These are phyloP conservation scores for Lojkania enalia DNA, from an alignment of 2,329 filamentous ascomycete genomes.

Conservation along the genomic window DNA sequence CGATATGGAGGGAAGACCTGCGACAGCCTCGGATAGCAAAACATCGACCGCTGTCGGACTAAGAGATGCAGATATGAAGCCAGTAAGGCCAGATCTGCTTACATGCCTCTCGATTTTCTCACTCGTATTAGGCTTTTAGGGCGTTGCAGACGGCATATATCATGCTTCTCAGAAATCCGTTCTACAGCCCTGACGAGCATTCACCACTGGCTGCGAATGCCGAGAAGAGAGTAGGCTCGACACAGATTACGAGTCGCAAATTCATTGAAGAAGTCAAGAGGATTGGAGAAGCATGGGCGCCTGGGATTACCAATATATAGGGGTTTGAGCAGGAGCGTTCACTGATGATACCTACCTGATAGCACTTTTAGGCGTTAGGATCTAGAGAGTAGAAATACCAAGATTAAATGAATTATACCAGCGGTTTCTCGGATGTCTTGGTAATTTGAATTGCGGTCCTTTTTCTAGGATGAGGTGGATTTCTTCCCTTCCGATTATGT, in stretches of 20 bases:
- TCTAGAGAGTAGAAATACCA: too few species aligned
- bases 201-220: conserved; percentile 59
- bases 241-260: conserved; percentile 77
- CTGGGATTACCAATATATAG: conserved; percentile 65
- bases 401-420: too few species aligned
- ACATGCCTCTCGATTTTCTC: conserved; percentile 6
- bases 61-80: conserved; percentile 83
- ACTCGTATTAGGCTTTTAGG: conserved; percentile 68
- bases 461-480: too few species aligned
- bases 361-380: too few species aligned
- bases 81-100: conserved; percentile 55
- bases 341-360: too few species aligned
- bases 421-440: too few species aligned
- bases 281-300: conserved; percentile 84
- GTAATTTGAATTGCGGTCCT: too few species aligned
- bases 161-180: conserved; percentile 85
- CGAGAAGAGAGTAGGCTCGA: conserved; percentile 49
- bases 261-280: conserved; percentile 82
- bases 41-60: conserved; percentile 63
- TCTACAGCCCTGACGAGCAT: conserved; percentile 88
- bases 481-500: too few species aligned
- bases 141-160: conserved; percentile 94
- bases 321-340: too few species aligned
- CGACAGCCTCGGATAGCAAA: conserved; percentile 39
- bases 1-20: conserved; percentile 77